Percentiles rank a stretch among this genome's conserved stretches.
phyloP scores from a whole-genome alignment of 179 eudicot species.

The Camellia oleifera region DNA sequence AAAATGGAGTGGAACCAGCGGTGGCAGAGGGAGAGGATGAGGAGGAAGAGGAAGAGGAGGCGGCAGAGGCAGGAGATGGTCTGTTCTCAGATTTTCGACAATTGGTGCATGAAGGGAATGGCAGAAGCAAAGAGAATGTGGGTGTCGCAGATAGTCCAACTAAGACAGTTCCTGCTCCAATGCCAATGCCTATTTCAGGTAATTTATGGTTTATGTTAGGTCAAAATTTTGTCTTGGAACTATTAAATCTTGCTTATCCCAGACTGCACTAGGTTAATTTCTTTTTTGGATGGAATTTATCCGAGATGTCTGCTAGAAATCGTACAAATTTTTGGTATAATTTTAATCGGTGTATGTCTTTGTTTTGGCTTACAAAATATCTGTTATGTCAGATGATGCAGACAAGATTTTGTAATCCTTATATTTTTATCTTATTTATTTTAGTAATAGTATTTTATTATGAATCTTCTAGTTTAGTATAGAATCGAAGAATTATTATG shows the following conservation, averaged over 20 bases:
- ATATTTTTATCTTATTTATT: too few species aligned
- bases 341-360: background rate
- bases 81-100: constrained; percentile 21
- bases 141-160: constrained; percentile 23
- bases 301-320: background rate
- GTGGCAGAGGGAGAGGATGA: constrained; percentile 14
- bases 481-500: too few species aligned
- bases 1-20: constrained; percentile 17
- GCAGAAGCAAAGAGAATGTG: background rate
- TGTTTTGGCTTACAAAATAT: background rate
- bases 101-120: constrained; percentile 7
- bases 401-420: too few species aligned
- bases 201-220: background rate
- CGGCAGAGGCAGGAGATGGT: constrained; percentile 15
- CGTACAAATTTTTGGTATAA: background rate
- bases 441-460: too few species aligned
- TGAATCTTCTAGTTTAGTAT: too few species aligned
- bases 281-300: background rate
- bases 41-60: constrained; percentile 10
- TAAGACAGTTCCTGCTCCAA: constrained; percentile 25
- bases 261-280: background rate
- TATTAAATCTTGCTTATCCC: background rate
- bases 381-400: too few species aligned
- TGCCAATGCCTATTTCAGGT: constrained; percentile 45
- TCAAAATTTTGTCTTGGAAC: background rate